Conservation (phyloP, 495 filamentous ascomycete species). For the Penicillium odoratum region DNA sequence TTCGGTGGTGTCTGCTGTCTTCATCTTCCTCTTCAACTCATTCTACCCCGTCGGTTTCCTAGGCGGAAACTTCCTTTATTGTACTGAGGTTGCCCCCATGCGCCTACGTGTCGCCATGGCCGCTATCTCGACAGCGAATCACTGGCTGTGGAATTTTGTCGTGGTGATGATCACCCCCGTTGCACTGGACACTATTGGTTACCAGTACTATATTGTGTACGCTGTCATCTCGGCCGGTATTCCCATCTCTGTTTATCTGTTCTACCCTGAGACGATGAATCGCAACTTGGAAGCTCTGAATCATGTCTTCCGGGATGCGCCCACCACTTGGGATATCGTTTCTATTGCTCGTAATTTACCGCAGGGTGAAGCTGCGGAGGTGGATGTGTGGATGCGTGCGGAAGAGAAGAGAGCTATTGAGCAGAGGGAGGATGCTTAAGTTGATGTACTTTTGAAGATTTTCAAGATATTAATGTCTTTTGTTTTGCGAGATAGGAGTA, state of each 20-base stretch:
- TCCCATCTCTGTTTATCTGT: conserved; percentile 55
- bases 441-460: neutral
- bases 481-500: neutral
- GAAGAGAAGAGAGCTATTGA: conserved; percentile 17
- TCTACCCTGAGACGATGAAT: conserved; percentile 58
- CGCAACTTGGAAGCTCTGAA: conserved; percentile 26
- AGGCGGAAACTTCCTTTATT: conserved; percentile 57
- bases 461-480: neutral
- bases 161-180: conserved; percentile 58
- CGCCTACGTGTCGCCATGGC: conserved; percentile 44
- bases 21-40: conserved; percentile 59
- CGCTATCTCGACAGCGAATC: conserved; percentile 49
- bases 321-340: conserved; percentile 22
- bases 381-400: conserved; percentile 10
- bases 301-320: conserved; percentile 23
- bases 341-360: conserved; percentile 25
- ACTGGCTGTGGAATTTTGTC: conserved; percentile 49
- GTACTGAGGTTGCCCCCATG: conserved; percentile 54
- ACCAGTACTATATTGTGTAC: conserved; percentile 60
- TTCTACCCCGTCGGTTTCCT: conserved; percentile 61
- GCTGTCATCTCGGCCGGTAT: conserved; percentile 29
- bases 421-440: conserved; percentile 14
- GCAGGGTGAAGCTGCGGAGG: conserved; percentile 12
- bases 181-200: conserved; percentile 51
- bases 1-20: conserved; percentile 47